Base-by-base conservation (phyloP, 768 basidiomycete species). In the Auricularia auricula-judae region DNA sequence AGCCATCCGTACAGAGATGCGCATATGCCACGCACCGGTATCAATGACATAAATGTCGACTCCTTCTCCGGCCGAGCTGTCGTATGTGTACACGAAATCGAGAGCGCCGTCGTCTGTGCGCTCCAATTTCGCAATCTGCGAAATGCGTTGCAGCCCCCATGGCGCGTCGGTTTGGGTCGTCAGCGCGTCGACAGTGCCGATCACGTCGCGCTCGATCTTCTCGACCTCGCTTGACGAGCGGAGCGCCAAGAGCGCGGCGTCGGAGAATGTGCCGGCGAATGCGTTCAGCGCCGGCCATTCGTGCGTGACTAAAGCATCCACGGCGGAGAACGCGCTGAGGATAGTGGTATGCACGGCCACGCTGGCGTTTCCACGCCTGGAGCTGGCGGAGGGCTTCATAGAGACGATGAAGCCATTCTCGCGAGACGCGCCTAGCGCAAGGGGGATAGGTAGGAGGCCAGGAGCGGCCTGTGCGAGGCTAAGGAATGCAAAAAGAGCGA, bases 151-250 rank as follows among this genome's bases (percentile, higher is more conserved):
- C 34, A 71, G 63, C 8, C 69, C 69, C 71, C 71, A 71, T 1
- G 69, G 69, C 1, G 71, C 71, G 54, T 71, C 63, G 21, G 63
- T 63, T 68, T 69, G 66, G 21, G 65, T 67, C 8, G 65, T 64
- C 35, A 64, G 63, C 12, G 62, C 62, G 10, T 62, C 65, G 34
- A 69, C 70, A 61, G 70, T 63, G 67, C 70, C 72, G 61, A 74
- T 62, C 29, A 72, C 74, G 60, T 76, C 74, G 58, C 74, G 72
- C n/a, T 68, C 61, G 56, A 76, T 69, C 23, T 62, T 67, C 36
- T 70, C 70, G 18, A 76, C 72, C 35, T 72, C 72, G 5, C 64
- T 66, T 36, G 67, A 71, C 1, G 72, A 68, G 23, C 71, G 70
- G 29, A 76, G 68, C 3, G 66, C 34, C 23, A 71, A 68, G 47